These are phyloP conservation scores for Leccinum variicolor DNA, from an alignment of 768 basidiomycete genomes.

Conservation along the genomic window DNA sequence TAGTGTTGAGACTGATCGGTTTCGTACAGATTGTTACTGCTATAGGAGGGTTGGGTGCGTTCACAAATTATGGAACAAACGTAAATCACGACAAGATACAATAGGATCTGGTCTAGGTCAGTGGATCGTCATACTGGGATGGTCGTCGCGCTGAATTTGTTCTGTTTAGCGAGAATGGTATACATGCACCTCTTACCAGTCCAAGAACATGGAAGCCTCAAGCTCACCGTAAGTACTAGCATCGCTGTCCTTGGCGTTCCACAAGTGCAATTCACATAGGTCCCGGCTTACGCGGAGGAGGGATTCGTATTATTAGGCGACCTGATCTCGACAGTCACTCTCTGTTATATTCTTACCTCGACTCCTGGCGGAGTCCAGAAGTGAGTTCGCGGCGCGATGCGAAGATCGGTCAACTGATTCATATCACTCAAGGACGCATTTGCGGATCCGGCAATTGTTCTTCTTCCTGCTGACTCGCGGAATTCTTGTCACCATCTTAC, in stretches of 20 bases:
- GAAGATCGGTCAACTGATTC: neutral
- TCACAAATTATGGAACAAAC: neutral
- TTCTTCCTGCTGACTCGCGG: conserved; percentile 14
- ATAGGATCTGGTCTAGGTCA: conserved; percentile 8
- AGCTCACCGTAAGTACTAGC: neutral
- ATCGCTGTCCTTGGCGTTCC: neutral
- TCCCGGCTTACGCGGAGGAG: conserved; percentile 3
- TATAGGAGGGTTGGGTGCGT: conserved; percentile 3
- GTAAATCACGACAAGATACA: neutral
- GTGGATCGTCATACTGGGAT: neutral
- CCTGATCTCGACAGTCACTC: conserved; percentile 4
- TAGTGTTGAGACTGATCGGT: neutral
- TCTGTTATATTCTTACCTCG: conserved; percentile 13
- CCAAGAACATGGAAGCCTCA: neutral
- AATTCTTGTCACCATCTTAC: conserved; percentile 13
- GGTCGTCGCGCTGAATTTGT: neutral
- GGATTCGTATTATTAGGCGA: conserved; percentile 5
- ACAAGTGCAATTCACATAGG: neutral
- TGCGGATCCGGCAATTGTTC: conserved; percentile 7
- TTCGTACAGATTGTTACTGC: conserved; percentile 2
- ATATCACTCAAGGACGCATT: conserved; percentile 4
- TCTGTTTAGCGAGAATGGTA: neutral
- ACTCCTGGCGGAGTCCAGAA: conserved; percentile 3
- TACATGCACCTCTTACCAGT: neutral
- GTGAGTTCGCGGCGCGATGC: neutral